phyloP scores from a whole-genome alignment of 2,329 filamentous ascomycete species.

The Plectosphaerella cucumerina region DNA sequence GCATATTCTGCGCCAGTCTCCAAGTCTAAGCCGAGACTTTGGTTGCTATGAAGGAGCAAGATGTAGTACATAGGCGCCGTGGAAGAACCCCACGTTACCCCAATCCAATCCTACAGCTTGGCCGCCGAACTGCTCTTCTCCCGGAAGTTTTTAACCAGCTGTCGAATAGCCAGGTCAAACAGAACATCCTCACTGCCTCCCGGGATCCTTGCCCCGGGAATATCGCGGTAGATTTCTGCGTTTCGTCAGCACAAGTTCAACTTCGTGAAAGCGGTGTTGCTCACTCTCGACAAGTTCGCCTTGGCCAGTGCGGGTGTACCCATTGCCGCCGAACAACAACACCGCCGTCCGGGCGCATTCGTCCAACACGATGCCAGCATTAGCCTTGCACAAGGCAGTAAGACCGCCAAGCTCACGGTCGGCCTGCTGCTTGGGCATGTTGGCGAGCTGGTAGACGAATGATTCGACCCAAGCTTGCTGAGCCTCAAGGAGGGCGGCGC shows the following conservation, averaged over 20 bases:
- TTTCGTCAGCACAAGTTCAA: slow-evolving; percentile 3
- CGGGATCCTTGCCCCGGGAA: slow-evolving; percentile 17
- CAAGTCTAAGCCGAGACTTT: no score
- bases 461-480: slow-evolving; percentile 71
- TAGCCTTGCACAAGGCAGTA: slow-evolving; percentile 69
- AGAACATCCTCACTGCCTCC: slow-evolving; percentile 18
- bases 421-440: slow-evolving; percentile 56
- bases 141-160: slow-evolving; percentile 15
- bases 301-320: slow-evolving; percentile 64
- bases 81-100: no score
- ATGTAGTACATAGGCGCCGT: no score
- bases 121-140: not conserved
- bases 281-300: slow-evolving; percentile 67
- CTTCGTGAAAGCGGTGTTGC: slow-evolving; percentile 23
- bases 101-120: not conserved
- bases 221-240: slow-evolving; percentile 22
- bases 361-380: slow-evolving; percentile 66
- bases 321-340: slow-evolving; percentile 70
- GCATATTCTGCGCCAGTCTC: no score
- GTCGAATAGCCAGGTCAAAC: slow-evolving; percentile 16
- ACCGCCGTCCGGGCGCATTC: slow-evolving; percentile 67
- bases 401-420: slow-evolving; percentile 65
- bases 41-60: not conserved
- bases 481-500: slow-evolving; percentile 62
- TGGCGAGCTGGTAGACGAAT: slow-evolving; percentile 64